These are phyloP conservation scores for Coriaria nepalensis DNA, from an alignment of 306 rosid genomes.

Conservation along the genomic window DNA sequence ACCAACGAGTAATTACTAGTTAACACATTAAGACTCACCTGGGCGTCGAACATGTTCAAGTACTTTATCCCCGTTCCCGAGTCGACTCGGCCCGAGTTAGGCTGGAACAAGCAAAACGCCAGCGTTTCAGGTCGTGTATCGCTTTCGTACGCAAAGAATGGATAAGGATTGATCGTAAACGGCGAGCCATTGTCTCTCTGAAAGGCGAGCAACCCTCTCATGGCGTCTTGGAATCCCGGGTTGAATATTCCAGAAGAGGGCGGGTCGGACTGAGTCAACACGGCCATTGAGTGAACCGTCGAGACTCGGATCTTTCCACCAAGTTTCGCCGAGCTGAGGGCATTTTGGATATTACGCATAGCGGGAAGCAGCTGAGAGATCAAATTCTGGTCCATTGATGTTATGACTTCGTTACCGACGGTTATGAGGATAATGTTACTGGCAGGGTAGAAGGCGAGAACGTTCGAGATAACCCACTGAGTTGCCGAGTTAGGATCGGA, in stretches of 20 bases:
- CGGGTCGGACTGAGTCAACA: slow-evolving; percentile 61
- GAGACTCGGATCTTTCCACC: slow-evolving; percentile 62
- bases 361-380: slow-evolving; percentile 63
- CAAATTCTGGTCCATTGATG: slow-evolving; percentile 34
- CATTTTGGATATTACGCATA: slow-evolving; percentile 60
- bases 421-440: slow-evolving; percentile 53
- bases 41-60: slow-evolving; percentile 92
- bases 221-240: slow-evolving; percentile 22
- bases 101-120: slow-evolving; percentile 67
- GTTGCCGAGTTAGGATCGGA: slow-evolving; percentile 50
- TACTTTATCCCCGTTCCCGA: slow-evolving; percentile 60
- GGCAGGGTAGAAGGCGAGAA: slow-evolving; percentile 50
- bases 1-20: too few relatives aligned
- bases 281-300: slow-evolving; percentile 74
- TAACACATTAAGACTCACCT: slow-evolving; percentile 27
- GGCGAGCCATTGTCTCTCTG: slow-evolving; percentile 53
- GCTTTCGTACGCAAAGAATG: slow-evolving; percentile 70
- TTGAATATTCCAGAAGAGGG: slow-evolving; percentile 66
- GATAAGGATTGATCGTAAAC: slow-evolving; percentile 68
- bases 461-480: slow-evolving; percentile 61
- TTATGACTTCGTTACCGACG: slow-evolving; percentile 75
- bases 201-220: slow-evolving; percentile 38
- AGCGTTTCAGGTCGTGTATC: slow-evolving; percentile 76
- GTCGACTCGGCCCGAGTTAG: slow-evolving; percentile 76
- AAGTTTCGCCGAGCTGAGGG: slow-evolving; percentile 36